phyloP scores from a whole-genome alignment of 108 stramenopile genomes.

The Mediolabrus comicus region DNA sequence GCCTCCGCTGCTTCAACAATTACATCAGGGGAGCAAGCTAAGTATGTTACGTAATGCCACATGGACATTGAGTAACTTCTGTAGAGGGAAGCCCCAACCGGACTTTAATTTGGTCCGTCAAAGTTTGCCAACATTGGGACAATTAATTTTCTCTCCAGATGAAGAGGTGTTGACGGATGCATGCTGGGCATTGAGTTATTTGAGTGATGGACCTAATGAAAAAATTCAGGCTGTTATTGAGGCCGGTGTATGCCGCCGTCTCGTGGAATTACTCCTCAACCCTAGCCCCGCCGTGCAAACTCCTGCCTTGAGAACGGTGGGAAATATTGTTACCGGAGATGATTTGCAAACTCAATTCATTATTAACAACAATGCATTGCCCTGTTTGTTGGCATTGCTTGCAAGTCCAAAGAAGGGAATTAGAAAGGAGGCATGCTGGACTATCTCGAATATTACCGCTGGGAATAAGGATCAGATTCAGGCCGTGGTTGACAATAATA shows the following conservation, averaged over 20 bases:
- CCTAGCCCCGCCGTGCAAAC: conserved; percentile 94
- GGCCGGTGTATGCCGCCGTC: conserved; percentile 92
- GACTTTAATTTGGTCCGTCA: conserved; percentile 92
- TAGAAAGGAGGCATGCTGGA: conserved; percentile 99
- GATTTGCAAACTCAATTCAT: conserved; percentile 95
- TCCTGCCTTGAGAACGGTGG: conserved; percentile 96
- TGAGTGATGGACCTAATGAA: conserved; percentile 96
- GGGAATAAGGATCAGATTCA: conserved; percentile 98
- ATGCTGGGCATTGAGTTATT: conserved; percentile 97
- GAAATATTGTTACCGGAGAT: conserved; percentile 98
- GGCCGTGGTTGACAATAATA: conserved; percentile 93
- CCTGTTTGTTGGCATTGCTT: conserved; percentile 91
- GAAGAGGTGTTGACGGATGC: conserved; percentile 99
- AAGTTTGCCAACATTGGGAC: conserved; percentile 89
- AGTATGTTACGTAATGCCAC: conserved; percentile 98
- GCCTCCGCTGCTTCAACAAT: conserved; percentile 92
- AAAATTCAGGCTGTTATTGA: conserved; percentile 99
- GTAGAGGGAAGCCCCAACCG: conserved; percentile 98
- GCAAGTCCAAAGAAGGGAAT: conserved; percentile 95
- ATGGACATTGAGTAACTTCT: conserved; percentile 99
- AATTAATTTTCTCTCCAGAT: conserved; percentile 93
- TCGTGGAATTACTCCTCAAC: conserved; percentile 94
- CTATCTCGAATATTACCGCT: conserved; percentile 98
- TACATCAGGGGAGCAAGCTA: conserved; percentile 89
- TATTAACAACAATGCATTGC: conserved; percentile 94